These are phyloP conservation scores for Metschnikowia gruessii DNA, from an alignment of 805 yeast genomes.

Conservation along the genomic window DNA sequence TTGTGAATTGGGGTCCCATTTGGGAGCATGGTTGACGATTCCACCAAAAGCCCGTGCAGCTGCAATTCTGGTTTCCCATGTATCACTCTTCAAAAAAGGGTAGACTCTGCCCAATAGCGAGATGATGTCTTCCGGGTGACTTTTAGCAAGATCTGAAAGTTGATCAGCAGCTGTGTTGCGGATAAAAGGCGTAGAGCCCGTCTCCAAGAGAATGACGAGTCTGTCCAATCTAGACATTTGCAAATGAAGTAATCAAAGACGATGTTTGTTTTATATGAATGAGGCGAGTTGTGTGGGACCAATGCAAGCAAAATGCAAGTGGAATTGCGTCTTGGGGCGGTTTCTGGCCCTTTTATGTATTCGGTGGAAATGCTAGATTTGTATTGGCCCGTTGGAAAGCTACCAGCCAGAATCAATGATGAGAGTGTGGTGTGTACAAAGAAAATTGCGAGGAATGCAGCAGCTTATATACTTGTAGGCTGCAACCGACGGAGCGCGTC, in stretches of 20 bases:
- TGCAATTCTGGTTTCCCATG: conserved; percentile 95
- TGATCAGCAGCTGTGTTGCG: conserved; percentile 97
- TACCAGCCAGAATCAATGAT: conserved; percentile 4
- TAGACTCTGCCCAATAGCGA: conserved; percentile 83
- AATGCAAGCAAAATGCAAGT: neutral
- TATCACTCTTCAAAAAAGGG: conserved; percentile 76
- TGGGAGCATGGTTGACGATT: conserved; percentile 69
- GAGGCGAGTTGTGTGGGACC: neutral
- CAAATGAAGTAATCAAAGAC: neutral
- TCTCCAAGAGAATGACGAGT: conserved; percentile 66
- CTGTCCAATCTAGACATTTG: conserved; percentile 52
- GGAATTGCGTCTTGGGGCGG: neutral
- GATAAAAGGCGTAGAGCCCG: conserved; percentile 92
- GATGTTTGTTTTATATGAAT: neutral
- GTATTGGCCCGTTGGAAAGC: conserved; percentile 1
- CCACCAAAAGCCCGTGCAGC: conserved; percentile 96
- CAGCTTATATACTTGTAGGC: conserved; percentile 13
- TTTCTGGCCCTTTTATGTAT: neutral
- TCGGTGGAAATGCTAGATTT: neutral
- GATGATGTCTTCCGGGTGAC: conserved; percentile 90
- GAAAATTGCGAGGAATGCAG: conserved; percentile 15
- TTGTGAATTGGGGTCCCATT: conserved; percentile 79
- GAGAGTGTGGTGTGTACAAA: conserved; percentile 14
- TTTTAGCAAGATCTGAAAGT: conserved; percentile 86
- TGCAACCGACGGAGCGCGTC: conserved; percentile 8